Evolutionary conservation across 139 green algal genomes (phyloP), one percentile per base, ranked within the genome.

Genomic region (Pleodorina starrii): DNA sequence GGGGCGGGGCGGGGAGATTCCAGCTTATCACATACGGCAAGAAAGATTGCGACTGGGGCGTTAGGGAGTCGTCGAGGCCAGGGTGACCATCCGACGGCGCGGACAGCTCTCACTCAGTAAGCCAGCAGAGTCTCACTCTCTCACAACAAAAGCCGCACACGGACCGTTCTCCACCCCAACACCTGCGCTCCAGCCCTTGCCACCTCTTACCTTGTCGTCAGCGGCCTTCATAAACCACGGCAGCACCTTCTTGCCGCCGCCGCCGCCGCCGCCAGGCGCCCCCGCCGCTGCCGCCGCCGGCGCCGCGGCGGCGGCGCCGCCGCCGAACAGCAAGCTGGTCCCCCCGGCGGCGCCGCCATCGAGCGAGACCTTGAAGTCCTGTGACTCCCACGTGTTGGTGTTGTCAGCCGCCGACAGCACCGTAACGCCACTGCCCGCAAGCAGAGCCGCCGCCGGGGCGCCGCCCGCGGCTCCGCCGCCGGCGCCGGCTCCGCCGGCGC

Each of bases 311-410:
- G 35, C 36, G 51, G 6, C 54, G 17, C 51, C 78, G 25, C 76
- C 76, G 29, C 48, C 76, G n/a, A 69, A 23, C 50, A 72, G 36
- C 54, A 85, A n/a, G 6, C 79, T 35, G 21, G 16, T 40, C 19
- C 7, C 38, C 29, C 79, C 54, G 57, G 50, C 38, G 25, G 40
- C 79, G 1, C 38, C 79, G 27, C 50, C 79, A 9, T 35, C 79
- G 10, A 87, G 60, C 16, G 60, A 66, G 14, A 87, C 60, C 63
- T 63, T 66, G 42, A 87, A 87, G 16, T 87, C 81, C 44, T 77
- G 60, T 1, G 60, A 43, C 80, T 87, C 81, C 81, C 81, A 87
- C 16, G 63, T 87, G 59, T 87, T 87, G 60, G 81, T 87, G 60
- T 87, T 87, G 29, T 87, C 60, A 1, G 60, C 81, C 29, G 81